phyloP scores from a whole-genome alignment of 2,329 filamentous ascomycete species.

The Dactylellina drechsleri region DNA sequence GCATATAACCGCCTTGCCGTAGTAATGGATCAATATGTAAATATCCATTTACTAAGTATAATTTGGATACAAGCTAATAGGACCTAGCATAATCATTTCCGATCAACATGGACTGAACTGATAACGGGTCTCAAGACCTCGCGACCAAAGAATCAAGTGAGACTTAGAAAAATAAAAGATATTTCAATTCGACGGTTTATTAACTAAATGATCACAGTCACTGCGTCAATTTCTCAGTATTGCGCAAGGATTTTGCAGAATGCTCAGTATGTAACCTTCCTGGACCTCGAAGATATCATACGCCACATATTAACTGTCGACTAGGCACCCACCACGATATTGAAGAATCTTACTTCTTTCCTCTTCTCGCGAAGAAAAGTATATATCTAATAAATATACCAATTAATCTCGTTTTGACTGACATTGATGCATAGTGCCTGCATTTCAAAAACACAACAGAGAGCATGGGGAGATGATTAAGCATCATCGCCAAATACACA shows the following conservation, averaged over 20 bases:
- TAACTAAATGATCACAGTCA: constrained; percentile 11
- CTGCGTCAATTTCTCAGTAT: constrained; percentile 51
- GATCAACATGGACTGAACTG: constrained; percentile 70
- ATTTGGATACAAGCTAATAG: not conserved
- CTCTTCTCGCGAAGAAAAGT: constrained; percentile 72
- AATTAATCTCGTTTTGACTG: constrained; percentile 66
- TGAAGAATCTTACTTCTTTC: constrained; percentile 85
- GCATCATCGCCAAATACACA: constrained; percentile 83
- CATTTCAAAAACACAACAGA: constrained; percentile 55
- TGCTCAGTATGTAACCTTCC: constrained; percentile 25
- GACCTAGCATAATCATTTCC: constrained; percentile 79
- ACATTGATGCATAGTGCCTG: constrained; percentile 50
- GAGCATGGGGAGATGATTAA: constrained; percentile 64
- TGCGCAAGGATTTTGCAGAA: constrained; percentile 42
- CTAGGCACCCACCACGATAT: constrained; percentile 73
- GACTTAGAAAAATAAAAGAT: not conserved
- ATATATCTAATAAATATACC: not conserved
- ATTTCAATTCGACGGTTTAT: too few relatives aligned
- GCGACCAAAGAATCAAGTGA: constrained; percentile 50
- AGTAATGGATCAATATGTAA: constrained; percentile 77
- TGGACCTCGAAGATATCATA: not conserved
- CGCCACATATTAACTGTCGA: not conserved
- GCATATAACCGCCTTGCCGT: constrained; percentile 78
- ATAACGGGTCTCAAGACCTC: constrained; percentile 33
- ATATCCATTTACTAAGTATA: constrained; percentile 57